phyloP scores from a whole-genome alignment of 768 basidiomycete species.

The Suillus hirtellus region DNA sequence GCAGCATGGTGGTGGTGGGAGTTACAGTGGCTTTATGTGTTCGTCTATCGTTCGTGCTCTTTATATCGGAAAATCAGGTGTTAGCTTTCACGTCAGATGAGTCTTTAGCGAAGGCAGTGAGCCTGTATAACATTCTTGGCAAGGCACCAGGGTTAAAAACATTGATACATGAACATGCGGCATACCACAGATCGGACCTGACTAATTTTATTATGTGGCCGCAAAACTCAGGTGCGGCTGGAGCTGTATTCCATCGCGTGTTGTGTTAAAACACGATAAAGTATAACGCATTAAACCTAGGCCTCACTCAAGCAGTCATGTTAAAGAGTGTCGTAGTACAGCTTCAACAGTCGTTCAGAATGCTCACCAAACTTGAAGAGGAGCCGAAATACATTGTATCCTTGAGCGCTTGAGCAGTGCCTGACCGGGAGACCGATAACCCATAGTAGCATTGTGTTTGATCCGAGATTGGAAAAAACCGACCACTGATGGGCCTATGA shows the following conservation, averaged over 20 bases:
- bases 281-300: background rate
- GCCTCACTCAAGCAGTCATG: background rate
- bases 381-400: background rate
- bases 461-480: too few relatives aligned
- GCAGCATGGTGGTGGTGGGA: background rate
- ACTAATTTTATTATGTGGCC: background rate
- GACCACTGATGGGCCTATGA: too few relatives aligned
- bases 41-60: background rate
- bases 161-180: background rate
- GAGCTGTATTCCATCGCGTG: background rate
- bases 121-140: background rate
- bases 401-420: background rate
- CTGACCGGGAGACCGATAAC: background rate
- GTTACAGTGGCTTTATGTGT: background rate
- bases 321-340: background rate
- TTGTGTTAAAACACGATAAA: background rate
- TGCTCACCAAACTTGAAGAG: background rate
- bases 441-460: too few relatives aligned
- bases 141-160: slow-evolving; percentile 1
- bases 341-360: background rate
- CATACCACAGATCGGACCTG: background rate
- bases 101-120: background rate
- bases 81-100: background rate
- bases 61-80: background rate
- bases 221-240: background rate